Evolutionary conservation across 108 stramenopile species (phyloP).

Genomic region (Aureococcus anophagefferens): DNA sequence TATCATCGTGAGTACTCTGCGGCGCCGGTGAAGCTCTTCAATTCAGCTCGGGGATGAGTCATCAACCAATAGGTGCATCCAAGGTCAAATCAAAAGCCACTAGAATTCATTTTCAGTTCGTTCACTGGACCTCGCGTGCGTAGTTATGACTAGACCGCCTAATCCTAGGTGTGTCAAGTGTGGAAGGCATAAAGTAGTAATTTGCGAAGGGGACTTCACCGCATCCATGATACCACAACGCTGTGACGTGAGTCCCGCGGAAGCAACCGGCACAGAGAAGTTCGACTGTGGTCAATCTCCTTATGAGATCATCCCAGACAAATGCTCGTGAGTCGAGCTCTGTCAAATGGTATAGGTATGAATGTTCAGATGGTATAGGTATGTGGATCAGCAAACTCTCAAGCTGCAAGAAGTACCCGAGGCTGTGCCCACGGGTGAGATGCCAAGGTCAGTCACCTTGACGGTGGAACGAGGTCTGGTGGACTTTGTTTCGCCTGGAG

Average conservation of each 20-base stretch:
- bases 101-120: constrained; percentile 64
- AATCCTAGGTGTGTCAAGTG: background rate
- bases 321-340: too few relatives aligned
- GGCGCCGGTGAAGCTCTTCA: too few relatives aligned
- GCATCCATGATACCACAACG: background rate
- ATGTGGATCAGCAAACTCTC: constrained; percentile 89
- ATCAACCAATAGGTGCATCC: background rate
- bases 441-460: constrained; percentile 84
- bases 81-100: constrained; percentile 70
- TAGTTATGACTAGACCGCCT: too few relatives aligned
- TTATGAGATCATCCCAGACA: constrained; percentile 76
- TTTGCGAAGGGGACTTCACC: background rate
- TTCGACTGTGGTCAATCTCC: constrained; percentile 68
- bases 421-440: constrained; percentile 80
- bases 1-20: constrained; percentile 84
- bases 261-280: too few relatives aligned
- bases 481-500: constrained; percentile 86
- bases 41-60: too few relatives aligned
- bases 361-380: constrained; percentile 20
- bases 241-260: constrained; percentile 5
- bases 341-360: too few relatives aligned
- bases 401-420: constrained; percentile 94
- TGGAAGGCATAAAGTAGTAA: too few relatives aligned
- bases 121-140: too few relatives aligned
- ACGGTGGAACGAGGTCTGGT: constrained; percentile 84